A percentile compares a stretch with the other conserved stretches of the same genome.
These are phyloP conservation scores for Petunia hybrid DNA, from an alignment of 305 asterid genomes.

Conservation along the genomic window DNA sequence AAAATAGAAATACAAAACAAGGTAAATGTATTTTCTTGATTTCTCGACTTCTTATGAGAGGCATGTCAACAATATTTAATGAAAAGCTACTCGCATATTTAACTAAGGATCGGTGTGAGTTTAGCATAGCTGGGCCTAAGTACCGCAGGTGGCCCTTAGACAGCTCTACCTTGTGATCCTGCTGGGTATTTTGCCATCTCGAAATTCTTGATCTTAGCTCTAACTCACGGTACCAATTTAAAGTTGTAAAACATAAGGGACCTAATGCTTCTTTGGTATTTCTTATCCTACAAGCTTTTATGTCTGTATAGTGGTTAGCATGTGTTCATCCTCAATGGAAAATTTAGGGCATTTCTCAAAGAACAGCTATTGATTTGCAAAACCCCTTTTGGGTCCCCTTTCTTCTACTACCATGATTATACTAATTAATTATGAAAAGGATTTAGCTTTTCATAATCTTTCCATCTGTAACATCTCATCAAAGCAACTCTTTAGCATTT, in stretches of 20 bases:
- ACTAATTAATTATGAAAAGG: slow-evolving; percentile 42
- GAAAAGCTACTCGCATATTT: too few relatives aligned
- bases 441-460: slow-evolving; percentile 38
- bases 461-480: slow-evolving; percentile 47
- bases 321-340: slow-evolving; percentile 48
- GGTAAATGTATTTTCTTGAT: not conserved
- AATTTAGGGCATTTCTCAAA: slow-evolving; percentile 25
- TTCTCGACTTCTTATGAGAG: not conserved
- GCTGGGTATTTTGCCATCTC: slow-evolving; percentile 24
- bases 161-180: slow-evolving; percentile 41
- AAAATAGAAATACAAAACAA: not conserved
- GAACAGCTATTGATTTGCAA: slow-evolving; percentile 21
- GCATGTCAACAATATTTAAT: too few relatives aligned
- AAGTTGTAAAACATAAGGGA: slow-evolving; percentile 55
- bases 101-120: too few relatives aligned
- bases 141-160: slow-evolving; percentile 26
- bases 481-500: not conserved
- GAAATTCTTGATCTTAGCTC: slow-evolving; percentile 21
- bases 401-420: slow-evolving; percentile 39
- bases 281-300: slow-evolving; percentile 39
- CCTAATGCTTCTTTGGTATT: slow-evolving; percentile 42
- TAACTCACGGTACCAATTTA: slow-evolving; percentile 52
- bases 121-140: too few relatives aligned
- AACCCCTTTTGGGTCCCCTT: slow-evolving; percentile 54
- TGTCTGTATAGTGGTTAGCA: slow-evolving; percentile 68